Evolutionary conservation across 129 eudicot genomes (phyloP).

Genomic region (Tagetes erecta): DNA sequence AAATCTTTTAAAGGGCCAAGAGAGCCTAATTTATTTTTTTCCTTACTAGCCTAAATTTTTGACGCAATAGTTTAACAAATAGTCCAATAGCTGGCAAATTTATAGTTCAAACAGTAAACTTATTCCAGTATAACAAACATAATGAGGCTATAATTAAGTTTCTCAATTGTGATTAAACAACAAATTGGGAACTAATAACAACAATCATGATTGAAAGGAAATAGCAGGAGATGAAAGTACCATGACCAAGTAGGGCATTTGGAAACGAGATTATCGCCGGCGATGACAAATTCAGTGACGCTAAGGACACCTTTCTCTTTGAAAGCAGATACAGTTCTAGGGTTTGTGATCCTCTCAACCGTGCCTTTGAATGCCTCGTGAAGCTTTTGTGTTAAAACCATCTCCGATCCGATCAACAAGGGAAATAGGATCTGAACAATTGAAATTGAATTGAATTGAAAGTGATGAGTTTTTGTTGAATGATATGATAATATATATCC

Average conservation of each 20-base stretch:
- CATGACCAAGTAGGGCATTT: constrained; percentile 99
- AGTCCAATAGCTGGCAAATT: no score
- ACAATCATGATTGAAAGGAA: constrained; percentile 5
- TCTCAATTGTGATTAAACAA: no score
- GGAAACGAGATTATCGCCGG: constrained; percentile 95
- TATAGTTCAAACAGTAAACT: no score
- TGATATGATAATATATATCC: no score
- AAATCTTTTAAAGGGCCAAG: no score
- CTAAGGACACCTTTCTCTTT: constrained; percentile 93
- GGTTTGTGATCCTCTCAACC: constrained; percentile 84
- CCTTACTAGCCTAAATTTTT: no score
- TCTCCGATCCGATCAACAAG: constrained; percentile 29
- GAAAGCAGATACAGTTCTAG: constrained; percentile 92
- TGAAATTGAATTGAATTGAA: no score
- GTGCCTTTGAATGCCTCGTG: constrained; percentile 95
- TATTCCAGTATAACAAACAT: no score
- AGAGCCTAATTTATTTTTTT: no score
- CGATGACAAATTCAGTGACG: constrained; percentile 74
- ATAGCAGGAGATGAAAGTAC: constrained; percentile 35
- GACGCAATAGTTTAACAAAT: no score
- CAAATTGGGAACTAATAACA: neutral
- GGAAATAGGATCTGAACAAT: neutral
- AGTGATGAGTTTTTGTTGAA: no score
- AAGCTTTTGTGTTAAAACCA: constrained; percentile 75
- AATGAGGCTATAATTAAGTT: no score